phyloP scores from a whole-genome alignment of 306 rosid species.

The Cicer chorassanicum region DNA sequence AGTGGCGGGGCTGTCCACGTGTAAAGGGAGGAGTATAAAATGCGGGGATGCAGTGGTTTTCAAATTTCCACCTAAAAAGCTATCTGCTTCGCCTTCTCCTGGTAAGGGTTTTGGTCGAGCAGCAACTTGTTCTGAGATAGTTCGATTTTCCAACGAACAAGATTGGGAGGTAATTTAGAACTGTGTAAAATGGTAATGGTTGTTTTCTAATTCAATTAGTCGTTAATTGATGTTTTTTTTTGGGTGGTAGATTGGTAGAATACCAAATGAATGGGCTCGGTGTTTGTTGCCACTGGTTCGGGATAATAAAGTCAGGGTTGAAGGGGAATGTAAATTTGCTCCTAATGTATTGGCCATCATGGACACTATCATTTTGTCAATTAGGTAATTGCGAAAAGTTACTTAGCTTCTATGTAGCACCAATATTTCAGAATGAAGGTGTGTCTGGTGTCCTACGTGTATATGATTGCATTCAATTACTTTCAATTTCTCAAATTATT shows the following conservation, averaged over 20 bases:
- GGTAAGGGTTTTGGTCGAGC: slow-evolving; percentile 70
- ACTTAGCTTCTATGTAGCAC: not conserved
- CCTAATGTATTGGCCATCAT: slow-evolving; percentile 74
- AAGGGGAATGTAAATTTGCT: slow-evolving; percentile 72
- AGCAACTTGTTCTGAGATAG: slow-evolving; percentile 74
- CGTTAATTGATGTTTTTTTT: slow-evolving; percentile 36
- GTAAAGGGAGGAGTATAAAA: slow-evolving; percentile 77
- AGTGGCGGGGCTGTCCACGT: slow-evolving; percentile 74
- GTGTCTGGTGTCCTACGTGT: too few relatives aligned
- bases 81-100: slow-evolving; percentile 52
- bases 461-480: too few relatives aligned
- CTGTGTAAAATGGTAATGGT: not conserved
- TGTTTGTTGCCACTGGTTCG: slow-evolving; percentile 86
- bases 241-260: slow-evolving; percentile 78
- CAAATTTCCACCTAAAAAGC: slow-evolving; percentile 61
- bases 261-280: slow-evolving; percentile 96
- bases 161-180: slow-evolving; percentile 72
- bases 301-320: slow-evolving; percentile 70
- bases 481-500: too few relatives aligned
- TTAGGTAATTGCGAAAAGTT: slow-evolving; percentile 56
- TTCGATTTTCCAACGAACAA: slow-evolving; percentile 73
- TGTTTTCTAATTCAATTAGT: slow-evolving; percentile 9
- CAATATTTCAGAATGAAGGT: too few relatives aligned
- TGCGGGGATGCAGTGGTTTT: slow-evolving; percentile 72
- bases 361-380: slow-evolving; percentile 77